Percentiles rank a stretch among this genome's conserved stretches.
Conservation (phyloP, 129 eudicot species). For the Silybum marianum region DNA sequence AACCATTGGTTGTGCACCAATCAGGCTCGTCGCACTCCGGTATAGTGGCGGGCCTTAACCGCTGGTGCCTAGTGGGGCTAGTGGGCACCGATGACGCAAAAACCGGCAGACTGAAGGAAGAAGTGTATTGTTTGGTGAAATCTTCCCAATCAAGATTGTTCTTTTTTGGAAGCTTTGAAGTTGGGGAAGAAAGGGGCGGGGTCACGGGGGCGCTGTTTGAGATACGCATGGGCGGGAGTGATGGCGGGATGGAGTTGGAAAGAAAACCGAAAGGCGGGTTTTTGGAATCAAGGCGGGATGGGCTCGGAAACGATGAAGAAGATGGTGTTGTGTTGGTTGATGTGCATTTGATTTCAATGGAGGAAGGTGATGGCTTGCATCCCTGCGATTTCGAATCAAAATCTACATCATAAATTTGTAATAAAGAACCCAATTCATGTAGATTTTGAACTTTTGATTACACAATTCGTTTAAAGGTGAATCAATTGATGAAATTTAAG, state of each 20-base stretch:
- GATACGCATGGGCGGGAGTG: conserved; percentile 69
- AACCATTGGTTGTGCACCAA: conserved; percentile 4
- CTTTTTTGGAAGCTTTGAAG: conserved; percentile 46
- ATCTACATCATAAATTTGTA: not conserved
- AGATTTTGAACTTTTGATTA: not conserved
- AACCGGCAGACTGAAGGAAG: conserved; percentile 50
- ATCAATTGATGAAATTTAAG: not conserved
- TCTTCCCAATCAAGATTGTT: conserved; percentile 53
- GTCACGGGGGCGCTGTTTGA: conserved; percentile 84
- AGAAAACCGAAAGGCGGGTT: conserved; percentile 49
- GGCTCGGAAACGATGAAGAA: conserved; percentile 66
- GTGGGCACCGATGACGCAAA: conserved; percentile 72
- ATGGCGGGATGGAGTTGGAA: conserved; percentile 46
- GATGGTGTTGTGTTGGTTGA: conserved; percentile 2
- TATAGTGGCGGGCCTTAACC: conserved; percentile 1
- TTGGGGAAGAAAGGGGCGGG: conserved; percentile 71
- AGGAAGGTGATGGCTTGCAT: not conserved
- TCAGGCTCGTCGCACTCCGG: not conserved
- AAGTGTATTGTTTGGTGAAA: conserved; percentile 56
- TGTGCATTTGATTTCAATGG: not conserved
- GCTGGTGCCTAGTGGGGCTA: conserved; percentile 44
- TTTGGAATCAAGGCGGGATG: conserved; percentile 41
- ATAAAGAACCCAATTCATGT: not conserved
- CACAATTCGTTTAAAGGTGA: not conserved
- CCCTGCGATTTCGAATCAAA: not conserved